These are phyloP conservation scores for Penicillium sp. DNA, from an alignment of 2,329 filamentous ascomycete genomes.

Conservation along the genomic window DNA sequence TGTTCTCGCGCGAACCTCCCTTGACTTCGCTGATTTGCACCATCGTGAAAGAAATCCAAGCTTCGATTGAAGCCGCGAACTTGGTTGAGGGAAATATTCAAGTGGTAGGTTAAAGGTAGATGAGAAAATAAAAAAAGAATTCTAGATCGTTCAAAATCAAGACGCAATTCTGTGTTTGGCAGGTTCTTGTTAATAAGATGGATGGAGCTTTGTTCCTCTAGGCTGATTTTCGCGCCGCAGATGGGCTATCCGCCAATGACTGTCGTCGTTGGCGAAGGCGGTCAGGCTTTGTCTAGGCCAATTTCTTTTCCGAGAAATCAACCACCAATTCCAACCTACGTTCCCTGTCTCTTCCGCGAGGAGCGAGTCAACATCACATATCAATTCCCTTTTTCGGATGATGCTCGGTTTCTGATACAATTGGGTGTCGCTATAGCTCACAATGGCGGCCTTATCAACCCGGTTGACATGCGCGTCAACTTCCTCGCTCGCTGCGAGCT, in stretches of 20 bases:
- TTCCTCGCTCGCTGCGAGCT: conserved; percentile 35
- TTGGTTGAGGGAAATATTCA: neutral
- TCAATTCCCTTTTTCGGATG: neutral
- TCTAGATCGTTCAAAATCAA: neutral
- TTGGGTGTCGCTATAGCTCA: conserved; percentile 13
- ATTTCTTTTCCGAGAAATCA: conserved; percentile 17
- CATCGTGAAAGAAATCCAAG: conserved; percentile 49
- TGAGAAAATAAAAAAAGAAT: neutral
- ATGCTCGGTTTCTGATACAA: neutral
- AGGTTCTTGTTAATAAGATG: neutral
- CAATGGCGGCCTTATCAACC: conserved; percentile 30
- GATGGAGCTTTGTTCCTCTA: conserved; percentile 9
- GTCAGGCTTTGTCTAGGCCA: conserved; percentile 23
- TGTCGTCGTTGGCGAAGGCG: conserved; percentile 26
- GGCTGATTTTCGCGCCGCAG: conserved; percentile 30
- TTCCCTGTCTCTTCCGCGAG: neutral
- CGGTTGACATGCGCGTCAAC: conserved; percentile 29
- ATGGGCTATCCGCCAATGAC: conserved; percentile 29
- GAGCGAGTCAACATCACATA: neutral
- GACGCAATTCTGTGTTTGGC: neutral
- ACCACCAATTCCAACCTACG: neutral
- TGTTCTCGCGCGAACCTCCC: conserved; percentile 88
- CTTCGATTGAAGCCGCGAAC: conserved; percentile 22
- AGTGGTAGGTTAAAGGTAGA: neutral
- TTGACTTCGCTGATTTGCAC: conserved; percentile 93